Conservation (phyloP, 345 rosid genomes). For the Combretum micranthum region DNA sequence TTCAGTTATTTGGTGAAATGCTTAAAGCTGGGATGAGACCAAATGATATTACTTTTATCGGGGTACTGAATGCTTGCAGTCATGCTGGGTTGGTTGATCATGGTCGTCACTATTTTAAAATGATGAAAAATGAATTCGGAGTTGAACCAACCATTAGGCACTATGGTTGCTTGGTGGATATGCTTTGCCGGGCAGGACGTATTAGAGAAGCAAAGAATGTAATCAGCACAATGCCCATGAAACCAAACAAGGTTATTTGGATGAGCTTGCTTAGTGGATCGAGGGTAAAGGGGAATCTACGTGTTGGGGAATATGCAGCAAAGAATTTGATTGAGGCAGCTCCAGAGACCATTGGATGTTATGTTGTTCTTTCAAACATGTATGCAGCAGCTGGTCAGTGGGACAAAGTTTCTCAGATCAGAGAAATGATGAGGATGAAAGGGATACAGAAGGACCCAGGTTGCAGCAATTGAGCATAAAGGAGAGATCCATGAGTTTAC, state of each 20-base stretch:
- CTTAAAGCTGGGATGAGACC: conserved; percentile 33
- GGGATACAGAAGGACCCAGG: conserved; percentile 42
- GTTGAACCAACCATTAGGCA: conserved; percentile 50
- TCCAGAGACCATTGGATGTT: conserved; percentile 47
- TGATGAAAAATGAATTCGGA: conserved; percentile 41
- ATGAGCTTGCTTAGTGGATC: conserved; percentile 55
- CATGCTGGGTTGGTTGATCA: conserved; percentile 59
- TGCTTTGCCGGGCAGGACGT: conserved; percentile 46
- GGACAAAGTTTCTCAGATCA: conserved; percentile 40
- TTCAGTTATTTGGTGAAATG: conserved; percentile 40
- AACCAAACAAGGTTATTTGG: conserved; percentile 53
- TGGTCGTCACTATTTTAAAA: conserved; percentile 41
- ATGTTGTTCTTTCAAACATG: conserved; percentile 56
- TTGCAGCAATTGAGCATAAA: conserved; percentile 35
- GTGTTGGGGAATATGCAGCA: conserved; percentile 55
- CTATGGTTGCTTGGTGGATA: conserved; percentile 61
- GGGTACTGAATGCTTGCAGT: conserved; percentile 66
- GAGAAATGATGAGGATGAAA: conserved; percentile 44
- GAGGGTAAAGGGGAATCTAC: conserved; percentile 35
- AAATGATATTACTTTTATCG: conserved; percentile 48
- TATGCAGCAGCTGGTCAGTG: conserved; percentile 56
- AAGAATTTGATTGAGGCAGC: conserved; percentile 28
- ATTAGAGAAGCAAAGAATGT: conserved; percentile 51
- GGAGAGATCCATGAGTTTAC: conserved; percentile 35
- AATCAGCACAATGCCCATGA: conserved; percentile 44